Conservation (phyloP, 306 rosid species). For the Ormosia semicastrata region DNA sequence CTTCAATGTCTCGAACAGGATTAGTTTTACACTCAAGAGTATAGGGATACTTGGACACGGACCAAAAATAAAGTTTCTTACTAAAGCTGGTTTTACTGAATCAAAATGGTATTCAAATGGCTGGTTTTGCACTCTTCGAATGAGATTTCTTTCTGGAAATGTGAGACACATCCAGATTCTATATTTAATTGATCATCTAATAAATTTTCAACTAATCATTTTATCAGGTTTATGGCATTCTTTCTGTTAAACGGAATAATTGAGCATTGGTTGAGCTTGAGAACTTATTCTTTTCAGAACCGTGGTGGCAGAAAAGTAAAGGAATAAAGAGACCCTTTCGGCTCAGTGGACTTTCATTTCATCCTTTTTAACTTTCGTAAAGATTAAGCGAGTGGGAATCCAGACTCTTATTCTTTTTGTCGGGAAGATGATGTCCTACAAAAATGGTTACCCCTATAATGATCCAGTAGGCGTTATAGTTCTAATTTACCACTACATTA, state of each 20-base stretch:
- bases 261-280: no score
- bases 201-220: not conserved
- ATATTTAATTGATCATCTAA: not conserved
- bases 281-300: not conserved
- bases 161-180: conserved; percentile 6
- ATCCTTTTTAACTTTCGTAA: not conserved
- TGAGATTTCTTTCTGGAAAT: conserved; percentile 9
- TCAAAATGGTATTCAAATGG: not conserved
- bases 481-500: not conserved
- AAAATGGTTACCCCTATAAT: not conserved
- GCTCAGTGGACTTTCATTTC: not conserved
- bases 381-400: not conserved
- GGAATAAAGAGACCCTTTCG: conserved; percentile 13
- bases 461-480: not conserved
- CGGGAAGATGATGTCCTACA: not conserved
- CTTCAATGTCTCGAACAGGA: not conserved
- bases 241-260: not conserved
- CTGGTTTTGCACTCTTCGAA: conserved; percentile 3
- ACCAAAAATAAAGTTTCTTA: not conserved
- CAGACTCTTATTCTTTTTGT: conserved; percentile 8
- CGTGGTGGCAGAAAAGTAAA: not conserved
- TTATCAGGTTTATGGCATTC: not conserved
- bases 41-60: no score
- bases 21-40: not conserved
- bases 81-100: not conserved